Base-by-base conservation (phyloP, 2,329 filamentous ascomycete genomes). In the Claviceps sp. region DNA sequence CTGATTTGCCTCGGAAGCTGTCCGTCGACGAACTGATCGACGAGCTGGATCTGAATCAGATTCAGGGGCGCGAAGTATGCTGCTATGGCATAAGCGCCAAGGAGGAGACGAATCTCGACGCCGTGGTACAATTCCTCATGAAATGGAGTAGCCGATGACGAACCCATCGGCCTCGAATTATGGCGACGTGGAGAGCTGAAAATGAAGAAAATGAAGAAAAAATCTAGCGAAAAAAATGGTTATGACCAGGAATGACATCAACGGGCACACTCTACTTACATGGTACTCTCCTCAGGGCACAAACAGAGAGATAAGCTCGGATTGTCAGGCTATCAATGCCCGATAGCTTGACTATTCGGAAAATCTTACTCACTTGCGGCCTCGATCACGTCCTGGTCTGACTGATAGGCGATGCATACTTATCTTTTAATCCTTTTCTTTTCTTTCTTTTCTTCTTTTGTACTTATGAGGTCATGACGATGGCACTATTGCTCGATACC, bases 51-150 rank as follows among this genome's bases (percentile, higher is more conserved):
- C 78, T 98, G 53, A 95, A 93, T 67, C 82, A 81, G 60, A 89
- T 98, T 66, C 86, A 84, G 55, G 85, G 88, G 62, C 87, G 93
- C 52, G 93, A 98, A 69, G 91, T 98, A 60, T 95, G 88, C 72
- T 97, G 93, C 72, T 98, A 98, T 69, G 91, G 91, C 56, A 96
- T 98, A 72, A 96, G 90, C 67, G 93, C 91, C 55, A 97, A 97
- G 70, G 91, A 97, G 67, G 93, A 98, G 72, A 98, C 91, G 53
- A 98, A 98, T 71, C 81, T 98, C 58, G 91, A 98, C 65, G 93
- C 91, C 6, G 93, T 98, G 50, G 76, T 98, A 62, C 87, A 95
- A 67, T 98, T 93, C 87, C 75, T 98, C 66, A 91, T 98, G 68
- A 91, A 89, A 60, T 86, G 87, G 67, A 85, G 89, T 57, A 88